Base-by-base conservation (phyloP, 352 stramenopile genomes). In the Globisporangium orthogonon region DNA sequence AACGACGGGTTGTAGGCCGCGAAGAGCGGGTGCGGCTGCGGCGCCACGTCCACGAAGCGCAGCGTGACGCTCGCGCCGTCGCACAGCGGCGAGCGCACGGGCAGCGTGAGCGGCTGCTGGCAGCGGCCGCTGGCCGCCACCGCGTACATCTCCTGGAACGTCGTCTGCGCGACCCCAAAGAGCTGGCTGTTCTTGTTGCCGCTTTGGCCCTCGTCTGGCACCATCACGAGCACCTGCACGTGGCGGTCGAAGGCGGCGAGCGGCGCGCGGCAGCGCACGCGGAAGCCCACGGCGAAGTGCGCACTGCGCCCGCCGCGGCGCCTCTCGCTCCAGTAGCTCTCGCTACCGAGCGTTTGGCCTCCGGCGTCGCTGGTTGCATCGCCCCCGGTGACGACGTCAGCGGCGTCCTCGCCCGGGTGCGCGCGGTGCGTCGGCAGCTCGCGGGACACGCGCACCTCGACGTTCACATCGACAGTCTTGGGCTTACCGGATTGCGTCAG, bases 141-240 rank as follows among this genome's bases (percentile, higher is more conserved):
- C 31, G 76, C 74, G 40, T 77, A 86, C 65, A 91, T 74, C 52
- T 91, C 77, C 45, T 89, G 82, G 61, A 91, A 91, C 0, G 82
- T 87, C n/a, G 82, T 83, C 52, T 83, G 64, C 33, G 78, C 82
- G 56, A 83, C 83, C 3, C 82, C 82, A 54, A 89, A 91, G 29
- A 86, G 60, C 54, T 87, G 76, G 31, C 74, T 71, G 58, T 82
- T 85, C 51, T 72, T 72, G 64, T 88, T 87, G 7, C 76, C 78
- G 10, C 65, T 65, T 33, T 76, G 71, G n/a, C 68, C 63, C 60
- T 92, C 83, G 35, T 92, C 83, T 5, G 79, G 79, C 47, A 92
- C 83, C 73, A 90, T 89, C 3, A 92, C 68, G 61, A 87, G 73
- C 54, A 92, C 73, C 61, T 88, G 74, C 9, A 92, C 68, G 35